Evolutionary conservation across 495 filamentous ascomycete species (phyloP), one percentile per base, ranked within the genome.

Genomic region (Talaromyces ruber): DNA sequence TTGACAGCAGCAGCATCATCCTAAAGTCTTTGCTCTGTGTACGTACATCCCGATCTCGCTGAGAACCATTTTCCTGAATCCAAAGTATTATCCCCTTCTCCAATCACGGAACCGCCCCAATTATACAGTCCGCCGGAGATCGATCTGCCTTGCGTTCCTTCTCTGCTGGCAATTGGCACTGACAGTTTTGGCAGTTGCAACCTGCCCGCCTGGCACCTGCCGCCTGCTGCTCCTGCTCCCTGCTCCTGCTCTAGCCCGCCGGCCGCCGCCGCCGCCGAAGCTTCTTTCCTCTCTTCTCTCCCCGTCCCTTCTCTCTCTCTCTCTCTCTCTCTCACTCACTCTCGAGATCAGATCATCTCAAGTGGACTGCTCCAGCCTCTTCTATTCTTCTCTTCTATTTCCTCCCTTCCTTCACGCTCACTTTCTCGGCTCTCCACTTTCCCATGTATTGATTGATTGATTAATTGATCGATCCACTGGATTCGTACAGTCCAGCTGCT

Each of bases 391-490:
- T 62, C 52, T 53, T 43, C 54, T 61, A 28, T 54, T 60, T 37
- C 51, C 28, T 43, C 30, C 59, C 62, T 63, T 51, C 34, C 62
- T 11, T 55, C 57, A 60, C 61, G 22, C 56, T 62, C 30, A 43
- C 43, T 45, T 61, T 34, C 67, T 64, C 64, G 18, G 51, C 51
- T 54, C 61, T 51, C 60, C 68, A 69, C 61, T 64, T n/a, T 29
- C 62, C 8, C 67, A 62, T 64, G 29, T 61, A 54, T 54, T 54
- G 51, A 54, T 54, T 54, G 51, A 54, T 54, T 54, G 51, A 22
- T 52, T 21, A 14, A 52, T 21, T 24, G n/a, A 51, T 51, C 57
- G 60, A 68, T 22, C 47, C 29, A 47, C 64, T 65, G 64, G 62
- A 63, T 5, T 63, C 68, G 37, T 21, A 37, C 34, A 25, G 55